phyloP scores from a whole-genome alignment of 768 basidiomycete genomes.

The Mycena pura region DNA sequence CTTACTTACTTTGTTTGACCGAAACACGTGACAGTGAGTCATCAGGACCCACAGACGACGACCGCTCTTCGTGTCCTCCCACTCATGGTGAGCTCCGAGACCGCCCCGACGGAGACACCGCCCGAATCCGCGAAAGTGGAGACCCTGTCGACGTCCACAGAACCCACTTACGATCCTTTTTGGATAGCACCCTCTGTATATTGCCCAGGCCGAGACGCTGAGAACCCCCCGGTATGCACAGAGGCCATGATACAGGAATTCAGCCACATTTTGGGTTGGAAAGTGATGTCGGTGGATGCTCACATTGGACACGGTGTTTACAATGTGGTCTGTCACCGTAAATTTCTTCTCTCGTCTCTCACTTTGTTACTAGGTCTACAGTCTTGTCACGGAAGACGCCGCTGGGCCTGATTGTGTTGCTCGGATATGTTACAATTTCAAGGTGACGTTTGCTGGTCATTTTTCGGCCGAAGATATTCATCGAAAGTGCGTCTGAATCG shows the following conservation, averaged over 20 bases:
- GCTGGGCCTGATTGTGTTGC: background rate
- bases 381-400: constrained; percentile 6
- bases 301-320: background rate
- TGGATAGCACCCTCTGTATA: background rate
- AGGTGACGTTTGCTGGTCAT: too few relatives aligned
- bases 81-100: too few relatives aligned
- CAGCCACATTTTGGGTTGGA: background rate
- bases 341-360: background rate
- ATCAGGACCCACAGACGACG: too few relatives aligned
- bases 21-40: too few relatives aligned
- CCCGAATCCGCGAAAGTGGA: too few relatives aligned
- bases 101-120: too few relatives aligned
- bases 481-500: too few relatives aligned
- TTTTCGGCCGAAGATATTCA: too few relatives aligned
- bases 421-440: constrained; percentile 2
- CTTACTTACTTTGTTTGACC: too few relatives aligned
- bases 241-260: background rate
- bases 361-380: background rate
- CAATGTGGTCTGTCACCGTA: background rate
- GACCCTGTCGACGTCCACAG: too few relatives aligned
- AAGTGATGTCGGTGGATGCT: background rate
- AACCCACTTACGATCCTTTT: background rate
- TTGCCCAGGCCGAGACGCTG: background rate
- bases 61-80: too few relatives aligned
- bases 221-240: background rate